Conservation (phyloP, 352 stramenopile species). For the Globisporangium parvum region DNA sequence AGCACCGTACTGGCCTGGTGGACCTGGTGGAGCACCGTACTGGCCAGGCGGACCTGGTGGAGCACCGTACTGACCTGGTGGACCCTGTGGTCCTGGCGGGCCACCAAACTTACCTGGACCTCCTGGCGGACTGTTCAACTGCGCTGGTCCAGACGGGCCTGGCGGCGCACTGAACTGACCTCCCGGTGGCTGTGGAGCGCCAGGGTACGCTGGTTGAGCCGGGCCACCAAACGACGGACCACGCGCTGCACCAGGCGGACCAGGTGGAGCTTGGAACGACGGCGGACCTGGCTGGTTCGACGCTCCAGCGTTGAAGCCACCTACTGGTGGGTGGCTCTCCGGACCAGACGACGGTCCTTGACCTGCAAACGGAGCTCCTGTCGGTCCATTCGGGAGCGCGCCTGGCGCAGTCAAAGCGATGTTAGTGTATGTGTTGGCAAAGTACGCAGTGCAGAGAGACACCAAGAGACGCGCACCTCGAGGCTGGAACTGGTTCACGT, state of each 20-base stretch:
- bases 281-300: conserved; percentile 8
- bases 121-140: conserved; percentile 10
- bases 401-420: conserved; percentile 2
- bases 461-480: conserved; percentile 13
- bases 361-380: conserved; percentile 17
- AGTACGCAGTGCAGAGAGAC: not conserved
- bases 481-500: conserved; percentile 38
- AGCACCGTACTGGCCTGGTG: conserved; percentile 19
- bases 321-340: conserved; percentile 6
- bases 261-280: conserved; percentile 11
- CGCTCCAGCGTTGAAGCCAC: conserved; percentile 9
- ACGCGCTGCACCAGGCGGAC: conserved; percentile 15
- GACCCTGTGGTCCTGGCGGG: conserved; percentile 9
- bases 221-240: conserved; percentile 6
- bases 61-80: conserved; percentile 2
- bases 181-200: conserved; percentile 6
- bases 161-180: conserved; percentile 2
- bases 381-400: conserved; percentile 18
- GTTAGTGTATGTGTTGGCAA: no score
- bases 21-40: not conserved
- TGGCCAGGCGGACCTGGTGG: not conserved
- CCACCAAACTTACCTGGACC: not conserved
- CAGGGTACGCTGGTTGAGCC: conserved; percentile 4
- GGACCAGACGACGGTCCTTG: conserved; percentile 12
- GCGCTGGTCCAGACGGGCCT: conserved; percentile 7